A percentile compares a stretch with the other conserved stretches of the same genome.
Evolutionary conservation across 768 basidiomycete species (phyloP).

Genomic region (Pisolithus marmoratus): DNA sequence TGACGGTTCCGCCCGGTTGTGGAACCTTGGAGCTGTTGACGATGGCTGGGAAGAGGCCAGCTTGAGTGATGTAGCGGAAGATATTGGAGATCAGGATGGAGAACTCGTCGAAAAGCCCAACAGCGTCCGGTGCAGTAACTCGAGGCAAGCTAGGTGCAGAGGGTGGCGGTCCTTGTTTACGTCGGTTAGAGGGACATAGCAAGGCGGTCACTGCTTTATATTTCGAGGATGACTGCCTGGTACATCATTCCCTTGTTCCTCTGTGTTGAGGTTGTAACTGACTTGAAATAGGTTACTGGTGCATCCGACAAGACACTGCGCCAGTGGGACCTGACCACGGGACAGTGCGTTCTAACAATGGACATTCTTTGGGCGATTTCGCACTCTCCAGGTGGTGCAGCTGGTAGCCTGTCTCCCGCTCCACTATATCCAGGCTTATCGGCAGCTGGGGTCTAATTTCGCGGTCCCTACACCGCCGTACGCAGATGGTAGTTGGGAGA

Average conservation of each 20-base stretch:
- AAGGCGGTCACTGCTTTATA: conserved; percentile 91
- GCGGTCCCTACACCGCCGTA: conserved; percentile 82
- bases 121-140: conserved; percentile 35
- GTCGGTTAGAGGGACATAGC: conserved; percentile 84
- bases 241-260: conserved; percentile 31
- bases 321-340: conserved; percentile 96
- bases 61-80: conserved; percentile 60
- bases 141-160: conserved; percentile 40
- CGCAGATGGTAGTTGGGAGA: conserved; percentile 87
- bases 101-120: conserved; percentile 36
- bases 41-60: conserved; percentile 55
- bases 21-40: conserved; percentile 86
- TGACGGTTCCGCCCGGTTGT: conserved; percentile 79
- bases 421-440: conserved; percentile 45
- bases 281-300: conserved; percentile 75
- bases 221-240: conserved; percentile 92
- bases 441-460: conserved; percentile 52
- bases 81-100: conserved; percentile 42
- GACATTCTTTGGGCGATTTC: conserved; percentile 99
- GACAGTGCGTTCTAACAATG: conserved; percentile 99
- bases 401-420: conserved; percentile 36
- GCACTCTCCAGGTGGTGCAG: conserved; percentile 57
- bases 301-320: conserved; percentile 97
- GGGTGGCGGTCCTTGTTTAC: conserved; percentile 48
- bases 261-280: conserved; percentile 8